Conservation (phyloP, 352 stramenopile species). For the Globisporangium lucens region DNA sequence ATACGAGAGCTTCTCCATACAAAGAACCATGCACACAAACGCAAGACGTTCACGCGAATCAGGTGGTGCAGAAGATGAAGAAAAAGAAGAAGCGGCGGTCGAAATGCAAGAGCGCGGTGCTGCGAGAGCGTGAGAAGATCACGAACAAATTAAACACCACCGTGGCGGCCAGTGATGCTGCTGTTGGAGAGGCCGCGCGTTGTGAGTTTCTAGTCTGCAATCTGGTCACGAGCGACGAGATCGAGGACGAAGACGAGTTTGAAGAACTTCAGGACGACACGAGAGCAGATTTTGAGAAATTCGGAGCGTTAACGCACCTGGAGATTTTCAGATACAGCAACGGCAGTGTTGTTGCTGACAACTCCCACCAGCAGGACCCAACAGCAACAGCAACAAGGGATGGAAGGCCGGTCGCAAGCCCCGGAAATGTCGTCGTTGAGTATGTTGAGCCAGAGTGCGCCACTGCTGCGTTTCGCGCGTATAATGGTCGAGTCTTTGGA, state of each 20-base stretch:
- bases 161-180: background rate
- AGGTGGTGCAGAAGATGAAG: slow-evolving; percentile 1
- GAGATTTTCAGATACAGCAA: slow-evolving; percentile 4
- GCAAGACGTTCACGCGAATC: background rate
- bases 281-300: slow-evolving; percentile 27
- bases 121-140: slow-evolving; percentile 7
- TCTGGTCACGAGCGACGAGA: slow-evolving; percentile 39
- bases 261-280: slow-evolving; percentile 41
- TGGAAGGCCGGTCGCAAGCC: background rate
- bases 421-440: slow-evolving; percentile 14
- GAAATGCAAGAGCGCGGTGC: slow-evolving; percentile 30
- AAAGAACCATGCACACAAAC: background rate
- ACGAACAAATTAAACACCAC: background rate
- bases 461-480: slow-evolving; percentile 5
- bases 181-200: background rate
- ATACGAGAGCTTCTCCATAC: background rate
- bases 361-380: background rate
- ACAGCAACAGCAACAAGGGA: background rate
- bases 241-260: slow-evolving; percentile 53
- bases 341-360: background rate
- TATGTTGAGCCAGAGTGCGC: slow-evolving; percentile 1
- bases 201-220: slow-evolving; percentile 25
- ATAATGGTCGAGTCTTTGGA: slow-evolving; percentile 10
- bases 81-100: slow-evolving; percentile 28
- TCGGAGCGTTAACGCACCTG: slow-evolving; percentile 22